phyloP scores from a whole-genome alignment of 73 alveolate species.

The Uronychia setigera region DNA sequence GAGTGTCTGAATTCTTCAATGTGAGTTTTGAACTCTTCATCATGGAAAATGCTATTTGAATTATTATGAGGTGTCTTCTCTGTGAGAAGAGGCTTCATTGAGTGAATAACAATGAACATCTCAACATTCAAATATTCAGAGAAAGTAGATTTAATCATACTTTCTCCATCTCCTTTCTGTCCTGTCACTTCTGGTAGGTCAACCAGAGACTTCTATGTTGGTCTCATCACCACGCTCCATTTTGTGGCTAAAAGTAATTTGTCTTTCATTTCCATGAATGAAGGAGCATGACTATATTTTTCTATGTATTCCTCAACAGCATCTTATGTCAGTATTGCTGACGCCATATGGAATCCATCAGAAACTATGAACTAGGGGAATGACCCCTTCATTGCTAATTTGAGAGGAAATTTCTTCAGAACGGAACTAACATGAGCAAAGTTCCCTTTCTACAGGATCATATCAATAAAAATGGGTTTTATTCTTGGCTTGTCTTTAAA shows the following conservation, averaged over 20 bases:
- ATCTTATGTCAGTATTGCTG: not conserved
- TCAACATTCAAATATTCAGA: not conserved
- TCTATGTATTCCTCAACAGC: not conserved
- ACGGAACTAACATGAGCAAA: not conserved
- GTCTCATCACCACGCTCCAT: not conserved
- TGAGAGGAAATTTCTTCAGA: not conserved
- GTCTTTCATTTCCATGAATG: not conserved
- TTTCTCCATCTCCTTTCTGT: not conserved
- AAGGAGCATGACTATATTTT: not conserved
- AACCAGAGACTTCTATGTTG: not conserved
- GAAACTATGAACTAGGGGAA: not conserved
- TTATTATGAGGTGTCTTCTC: not conserved
- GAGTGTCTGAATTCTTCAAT: not conserved
- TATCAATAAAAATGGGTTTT: not conserved
- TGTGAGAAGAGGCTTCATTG: not conserved
- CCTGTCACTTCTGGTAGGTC: not conserved
- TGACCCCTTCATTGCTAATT: not conserved
- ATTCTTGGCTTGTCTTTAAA: not conserved
- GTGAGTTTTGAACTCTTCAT: not conserved
- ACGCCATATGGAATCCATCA: not conserved
- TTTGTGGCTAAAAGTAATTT: not conserved
- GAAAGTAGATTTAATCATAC: not conserved
- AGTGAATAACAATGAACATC: not conserved
- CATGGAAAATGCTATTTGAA: not conserved
- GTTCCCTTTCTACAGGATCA: not conserved